Conservation (phyloP, 225 moss, liverwort and hornwort species). For the Ulota crispa region DNA sequence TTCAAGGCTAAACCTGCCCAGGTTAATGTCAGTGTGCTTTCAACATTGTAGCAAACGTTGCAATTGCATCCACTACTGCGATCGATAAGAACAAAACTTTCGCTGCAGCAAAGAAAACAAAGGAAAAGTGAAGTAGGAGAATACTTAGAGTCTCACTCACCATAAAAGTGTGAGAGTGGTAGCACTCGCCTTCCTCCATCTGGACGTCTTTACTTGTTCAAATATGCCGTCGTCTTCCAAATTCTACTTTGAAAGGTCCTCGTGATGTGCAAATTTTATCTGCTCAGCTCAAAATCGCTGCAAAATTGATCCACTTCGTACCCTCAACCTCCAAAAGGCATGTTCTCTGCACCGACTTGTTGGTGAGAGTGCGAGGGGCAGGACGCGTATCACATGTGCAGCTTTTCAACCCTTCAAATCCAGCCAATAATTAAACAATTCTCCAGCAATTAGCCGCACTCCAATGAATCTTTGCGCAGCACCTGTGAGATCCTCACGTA, state of each 20-base stretch:
- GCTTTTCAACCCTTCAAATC: too few species aligned
- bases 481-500: neutral
- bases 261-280: too few species aligned
- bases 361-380: too few species aligned
- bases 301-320: too few species aligned
- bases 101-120: neutral
- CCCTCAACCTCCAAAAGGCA: too few species aligned
- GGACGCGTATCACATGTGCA: too few species aligned
- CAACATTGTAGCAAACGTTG: neutral
- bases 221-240: too few species aligned
- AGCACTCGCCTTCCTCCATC: conserved; percentile 9
- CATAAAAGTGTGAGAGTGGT: neutral
- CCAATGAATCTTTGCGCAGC: neutral
- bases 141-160: neutral
- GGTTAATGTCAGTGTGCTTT: neutral
- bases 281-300: too few species aligned
- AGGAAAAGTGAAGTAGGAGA: neutral
- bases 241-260: too few species aligned
- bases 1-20: neutral
- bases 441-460: neutral
- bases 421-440: neutral
- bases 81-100: neutral
- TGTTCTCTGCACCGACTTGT: too few species aligned
- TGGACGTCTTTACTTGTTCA: neutral
- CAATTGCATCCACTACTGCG: neutral